Base-by-base conservation (phyloP, 176 grass and related monocot species). In the Aechmea fasciata region DNA sequence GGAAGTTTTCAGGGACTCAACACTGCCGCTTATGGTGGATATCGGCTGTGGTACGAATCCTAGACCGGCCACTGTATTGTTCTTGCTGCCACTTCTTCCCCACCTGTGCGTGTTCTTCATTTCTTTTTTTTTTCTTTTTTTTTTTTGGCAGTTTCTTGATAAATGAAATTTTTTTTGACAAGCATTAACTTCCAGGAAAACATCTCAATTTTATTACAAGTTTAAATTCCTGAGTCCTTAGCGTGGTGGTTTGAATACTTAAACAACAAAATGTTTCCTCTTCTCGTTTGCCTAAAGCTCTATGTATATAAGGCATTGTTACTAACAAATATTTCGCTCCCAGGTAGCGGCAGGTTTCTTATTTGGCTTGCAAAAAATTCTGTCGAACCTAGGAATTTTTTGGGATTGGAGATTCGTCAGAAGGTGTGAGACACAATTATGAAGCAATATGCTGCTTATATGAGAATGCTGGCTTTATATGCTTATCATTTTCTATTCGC, bases 321-420 rank as follows among this genome's bases (percentile, higher is more conserved):
- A 12, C 13, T 54, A 3, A 57, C 12, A 24, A 61, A 13, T 50
- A 41, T 41, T 23, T 22, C 10, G 14, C 29, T 69, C 52, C 51
- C 74, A 96, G 92, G 92, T 1, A 92, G 93, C 62, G 93, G 93
- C 61, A 96, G 93, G 26, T 92, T 96, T 78, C 75, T 96, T 72
- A 78, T 96, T 71, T 96, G 86, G 86, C 82, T 79, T 22, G 93
- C 92, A 9, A 96, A 96, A 75, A 87, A 92, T 25, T 90, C 76
- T 13, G 13, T 50, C 4, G 71, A 83, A 77, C 79, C 18, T 72
- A 65, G 71, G 64, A 97, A 97, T 75, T 97, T 83, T 76, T 81
- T 97, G 3, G 93, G 93, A 15, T n/a, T 97, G 29, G 93, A 97
- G 73, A 97, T 97, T 66, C 79, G 89, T 33, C 76, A 85, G 28